Evolutionary conservation across 2,329 filamentous ascomycete genomes (phyloP).

Genomic region (Gnomoniopsis sp.): DNA sequence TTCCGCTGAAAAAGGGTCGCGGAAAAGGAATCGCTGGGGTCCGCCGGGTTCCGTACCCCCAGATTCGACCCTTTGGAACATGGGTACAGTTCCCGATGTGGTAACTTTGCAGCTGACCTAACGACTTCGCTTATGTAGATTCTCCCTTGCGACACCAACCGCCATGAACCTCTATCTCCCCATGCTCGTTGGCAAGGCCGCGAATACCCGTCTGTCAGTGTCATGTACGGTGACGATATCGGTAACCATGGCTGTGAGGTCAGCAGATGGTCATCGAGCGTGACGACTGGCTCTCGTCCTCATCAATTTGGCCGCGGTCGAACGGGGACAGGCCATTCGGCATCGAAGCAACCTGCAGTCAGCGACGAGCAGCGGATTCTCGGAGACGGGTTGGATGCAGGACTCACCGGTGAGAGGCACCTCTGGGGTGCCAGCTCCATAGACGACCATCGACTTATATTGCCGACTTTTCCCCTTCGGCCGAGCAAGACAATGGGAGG

Average conservation of each 20-base stretch:
- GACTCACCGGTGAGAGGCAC: conserved; percentile 4
- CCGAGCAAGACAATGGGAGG: conserved; percentile 1
- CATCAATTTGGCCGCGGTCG: background rate
- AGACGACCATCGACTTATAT: background rate
- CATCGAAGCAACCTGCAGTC: background rate
- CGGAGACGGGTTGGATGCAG: background rate
- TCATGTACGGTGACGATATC: background rate
- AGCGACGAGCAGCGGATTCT: background rate
- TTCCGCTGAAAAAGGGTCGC: background rate
- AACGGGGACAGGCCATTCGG: background rate
- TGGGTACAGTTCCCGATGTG: conserved; percentile 12
- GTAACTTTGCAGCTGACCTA: background rate
- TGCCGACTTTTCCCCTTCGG: background rate
- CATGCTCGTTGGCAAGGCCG: background rate
- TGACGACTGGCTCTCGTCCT: background rate
- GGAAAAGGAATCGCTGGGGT: background rate
- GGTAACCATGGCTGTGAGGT: background rate
- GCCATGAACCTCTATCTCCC: background rate
- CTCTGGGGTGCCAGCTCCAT: background rate
- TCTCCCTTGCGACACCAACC: background rate
- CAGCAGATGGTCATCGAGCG: background rate
- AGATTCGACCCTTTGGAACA: conserved; percentile 10
- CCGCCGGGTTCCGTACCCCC: conserved; percentile 12
- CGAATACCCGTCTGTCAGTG: background rate
- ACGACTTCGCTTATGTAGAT: background rate